These are phyloP conservation scores for Elongisporangium anandrum DNA, from an alignment of 352 stramenopile genomes.

Conservation along the genomic window DNA sequence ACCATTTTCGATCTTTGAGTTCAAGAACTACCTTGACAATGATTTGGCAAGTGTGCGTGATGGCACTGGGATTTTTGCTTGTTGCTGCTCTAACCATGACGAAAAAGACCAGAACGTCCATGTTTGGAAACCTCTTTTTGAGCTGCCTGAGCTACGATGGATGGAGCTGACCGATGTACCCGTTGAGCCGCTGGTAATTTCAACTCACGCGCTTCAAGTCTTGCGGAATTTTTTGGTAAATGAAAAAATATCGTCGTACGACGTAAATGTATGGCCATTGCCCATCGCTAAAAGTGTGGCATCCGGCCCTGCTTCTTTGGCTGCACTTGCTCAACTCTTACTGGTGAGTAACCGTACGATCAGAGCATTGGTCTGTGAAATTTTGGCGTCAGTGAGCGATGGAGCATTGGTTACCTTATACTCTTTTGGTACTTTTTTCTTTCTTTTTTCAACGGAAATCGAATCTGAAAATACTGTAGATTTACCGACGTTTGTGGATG, in stretches of 20 bases:
- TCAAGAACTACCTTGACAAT: constrained; percentile 55
- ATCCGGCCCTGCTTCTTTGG: constrained; percentile 35
- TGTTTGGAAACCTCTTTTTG: constrained; percentile 51
- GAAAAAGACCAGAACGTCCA: constrained; percentile 30
- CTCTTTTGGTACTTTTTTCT: constrained; percentile 65
- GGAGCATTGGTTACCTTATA: constrained; percentile 47
- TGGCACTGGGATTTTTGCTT: constrained; percentile 44
- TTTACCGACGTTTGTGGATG: constrained; percentile 40
- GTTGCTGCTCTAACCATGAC: constrained; percentile 57
- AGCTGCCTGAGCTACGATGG: constrained; percentile 75
- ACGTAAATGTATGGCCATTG: constrained; percentile 45
- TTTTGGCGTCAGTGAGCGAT: constrained; percentile 49
- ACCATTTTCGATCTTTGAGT: constrained; percentile 45
- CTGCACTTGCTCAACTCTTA: constrained; percentile 61
- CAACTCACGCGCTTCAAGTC: constrained; percentile 44
- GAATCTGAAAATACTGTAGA: constrained; percentile 18
- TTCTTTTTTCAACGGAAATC: constrained; percentile 45
- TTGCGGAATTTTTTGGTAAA: constrained; percentile 62
- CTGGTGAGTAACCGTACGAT: constrained; percentile 52
- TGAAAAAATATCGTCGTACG: constrained; percentile 24
- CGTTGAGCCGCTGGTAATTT: constrained; percentile 37
- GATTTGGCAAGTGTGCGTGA: constrained; percentile 25
- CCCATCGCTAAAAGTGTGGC: constrained; percentile 53
- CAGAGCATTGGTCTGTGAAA: constrained; percentile 51
- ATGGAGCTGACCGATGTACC: constrained; percentile 70